Conservation (phyloP, 352 stramenopile genomes). For the Pythium oligandrum region DNA sequence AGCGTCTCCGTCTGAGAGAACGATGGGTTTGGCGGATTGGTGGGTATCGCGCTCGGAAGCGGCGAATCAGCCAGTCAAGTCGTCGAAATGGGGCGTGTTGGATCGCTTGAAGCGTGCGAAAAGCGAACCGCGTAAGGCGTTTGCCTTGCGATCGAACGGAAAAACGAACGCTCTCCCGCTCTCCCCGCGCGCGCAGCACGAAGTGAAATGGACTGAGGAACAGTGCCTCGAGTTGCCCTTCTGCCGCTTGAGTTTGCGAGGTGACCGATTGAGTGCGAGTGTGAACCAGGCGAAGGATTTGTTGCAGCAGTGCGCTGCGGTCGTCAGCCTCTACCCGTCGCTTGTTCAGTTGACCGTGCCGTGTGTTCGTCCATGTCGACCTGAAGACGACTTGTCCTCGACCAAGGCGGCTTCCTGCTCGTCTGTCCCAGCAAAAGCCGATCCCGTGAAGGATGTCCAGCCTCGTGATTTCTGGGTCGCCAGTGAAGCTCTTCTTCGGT, state of each 20-base stretch:
- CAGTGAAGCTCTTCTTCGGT: constrained; percentile 35
- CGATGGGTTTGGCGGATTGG: constrained; percentile 21
- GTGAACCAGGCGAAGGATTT: constrained; percentile 22
- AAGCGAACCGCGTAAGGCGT: constrained; percentile 13
- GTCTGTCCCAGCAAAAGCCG: too few relatives aligned
- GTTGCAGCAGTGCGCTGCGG: constrained; percentile 18
- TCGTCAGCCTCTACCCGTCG: constrained; percentile 22
- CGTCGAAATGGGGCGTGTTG: constrained; percentile 10
- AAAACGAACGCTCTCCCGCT: background rate
- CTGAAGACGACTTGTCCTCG: background rate
- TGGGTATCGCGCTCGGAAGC: constrained; percentile 17
- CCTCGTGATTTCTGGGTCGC: constrained; percentile 23
- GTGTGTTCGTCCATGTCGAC: constrained; percentile 1
- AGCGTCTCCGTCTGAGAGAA: background rate
- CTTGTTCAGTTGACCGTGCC: constrained; percentile 19
- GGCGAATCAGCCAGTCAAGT: background rate
- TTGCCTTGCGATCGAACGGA: constrained; percentile 13
- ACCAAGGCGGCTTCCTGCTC: background rate
- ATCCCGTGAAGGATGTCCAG: background rate
- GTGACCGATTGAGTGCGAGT: constrained; percentile 10
- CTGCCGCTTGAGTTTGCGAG: constrained; percentile 11
- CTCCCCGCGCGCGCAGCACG: background rate
- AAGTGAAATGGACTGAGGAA: too few relatives aligned
- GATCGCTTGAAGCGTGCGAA: constrained; percentile 13
- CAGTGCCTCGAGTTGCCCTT: too few relatives aligned